Evolutionary conservation across 495 filamentous ascomycete genomes (phyloP).

Genomic region (Xylaria cubensis): DNA sequence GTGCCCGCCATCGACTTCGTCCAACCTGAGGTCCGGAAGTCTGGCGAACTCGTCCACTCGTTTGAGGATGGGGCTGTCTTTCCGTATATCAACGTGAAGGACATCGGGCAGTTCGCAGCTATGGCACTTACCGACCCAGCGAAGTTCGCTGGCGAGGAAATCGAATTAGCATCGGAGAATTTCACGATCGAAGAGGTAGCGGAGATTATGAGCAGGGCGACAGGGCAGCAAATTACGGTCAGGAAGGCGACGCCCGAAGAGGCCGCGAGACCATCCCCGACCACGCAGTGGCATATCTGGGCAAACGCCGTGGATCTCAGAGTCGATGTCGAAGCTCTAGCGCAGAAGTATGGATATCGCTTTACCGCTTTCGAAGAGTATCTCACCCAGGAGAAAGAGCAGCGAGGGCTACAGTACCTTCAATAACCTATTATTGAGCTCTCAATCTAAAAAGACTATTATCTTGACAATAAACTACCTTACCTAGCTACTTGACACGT

Average conservation of each 20-base stretch:
- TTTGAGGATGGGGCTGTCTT: conserved; percentile 41
- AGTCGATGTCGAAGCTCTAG: background rate
- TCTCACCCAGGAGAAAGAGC: background rate
- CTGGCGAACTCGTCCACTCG: conserved; percentile 29
- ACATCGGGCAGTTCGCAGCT: conserved; percentile 54
- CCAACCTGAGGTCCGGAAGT: conserved; percentile 5
- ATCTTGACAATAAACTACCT: too few species aligned
- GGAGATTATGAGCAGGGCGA: background rate
- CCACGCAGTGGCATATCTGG: background rate
- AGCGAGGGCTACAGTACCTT: background rate
- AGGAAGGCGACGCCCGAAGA: background rate
- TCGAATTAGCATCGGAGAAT: conserved; percentile 43
- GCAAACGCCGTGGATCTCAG: background rate
- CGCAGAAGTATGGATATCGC: background rate
- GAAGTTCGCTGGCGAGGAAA: conserved; percentile 40
- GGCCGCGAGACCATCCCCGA: background rate
- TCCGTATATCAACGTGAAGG: conserved; percentile 51
- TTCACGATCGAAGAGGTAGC: conserved; percentile 39
- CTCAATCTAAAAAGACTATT: too few species aligned
- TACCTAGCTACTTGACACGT: too few species aligned
- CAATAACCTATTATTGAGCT: background rate
- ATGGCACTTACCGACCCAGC: conserved; percentile 48
- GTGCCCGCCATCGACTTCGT: conserved; percentile 38
- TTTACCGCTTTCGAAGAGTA: conserved; percentile 1
- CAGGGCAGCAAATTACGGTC: background rate